phyloP scores from a whole-genome alignment of 352 stramenopile genomes.

The Thalassiosira livingstoniorum region DNA sequence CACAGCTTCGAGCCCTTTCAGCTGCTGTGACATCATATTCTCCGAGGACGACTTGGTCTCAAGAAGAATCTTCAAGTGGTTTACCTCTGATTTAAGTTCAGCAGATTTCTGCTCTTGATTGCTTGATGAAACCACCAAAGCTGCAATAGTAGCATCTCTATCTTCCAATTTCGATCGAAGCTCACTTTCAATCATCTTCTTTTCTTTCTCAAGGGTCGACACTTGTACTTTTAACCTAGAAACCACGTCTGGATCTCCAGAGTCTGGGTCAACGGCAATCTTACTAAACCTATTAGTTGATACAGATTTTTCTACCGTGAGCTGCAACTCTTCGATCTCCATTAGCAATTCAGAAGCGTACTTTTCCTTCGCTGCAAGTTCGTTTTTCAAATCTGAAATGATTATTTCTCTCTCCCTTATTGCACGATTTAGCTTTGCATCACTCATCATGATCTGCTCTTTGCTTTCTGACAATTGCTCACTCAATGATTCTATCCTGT shows the following conservation, averaged over 20 bases:
- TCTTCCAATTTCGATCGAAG: conserved; percentile 72
- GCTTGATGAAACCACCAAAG: conserved; percentile 70
- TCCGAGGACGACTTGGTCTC: conserved; percentile 36
- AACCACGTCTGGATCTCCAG: conserved; percentile 40
- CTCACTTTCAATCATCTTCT: conserved; percentile 52
- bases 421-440: conserved; percentile 30
- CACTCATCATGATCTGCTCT: conserved; percentile 25
- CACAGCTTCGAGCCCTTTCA: conserved; percentile 18
- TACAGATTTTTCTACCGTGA: conserved; percentile 3
- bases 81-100: conserved; percentile 56
- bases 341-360: conserved; percentile 39
- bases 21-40: conserved; percentile 15
- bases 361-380: conserved; percentile 38
- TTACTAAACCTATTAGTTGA: conserved; percentile 37
- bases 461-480: conserved; percentile 37
- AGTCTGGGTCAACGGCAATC: conserved; percentile 48
- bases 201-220: conserved; percentile 41
- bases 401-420: conserved; percentile 48
- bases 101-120: conserved; percentile 67
- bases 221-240: conserved; percentile 48
- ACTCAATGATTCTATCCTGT: conserved; percentile 28
- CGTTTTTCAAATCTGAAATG: conserved; percentile 54
- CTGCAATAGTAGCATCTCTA: conserved; percentile 75
- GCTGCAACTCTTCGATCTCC: conserved; percentile 47
- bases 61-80: conserved; percentile 32